Percentiles rank a stretch among this genome's conserved stretches.
phyloP scores from a whole-genome alignment of 2,329 filamentous ascomycete genomes.

The Mollisia scopiformis region DNA sequence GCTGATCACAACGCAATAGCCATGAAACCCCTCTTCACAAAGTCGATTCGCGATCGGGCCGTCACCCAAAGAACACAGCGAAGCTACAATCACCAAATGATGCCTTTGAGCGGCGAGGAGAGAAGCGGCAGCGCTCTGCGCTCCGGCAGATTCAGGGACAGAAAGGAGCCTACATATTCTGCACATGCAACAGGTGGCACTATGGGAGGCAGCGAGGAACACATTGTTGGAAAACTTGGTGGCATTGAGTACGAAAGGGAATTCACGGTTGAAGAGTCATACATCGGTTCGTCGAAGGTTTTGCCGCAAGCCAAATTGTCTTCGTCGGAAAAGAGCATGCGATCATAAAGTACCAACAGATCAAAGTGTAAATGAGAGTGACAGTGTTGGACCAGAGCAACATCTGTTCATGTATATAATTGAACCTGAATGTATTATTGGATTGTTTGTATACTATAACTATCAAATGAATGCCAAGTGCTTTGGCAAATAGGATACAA shows the following conservation, averaged over 20 bases:
- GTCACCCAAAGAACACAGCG: neutral
- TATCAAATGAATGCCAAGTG: neutral
- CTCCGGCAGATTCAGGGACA: constrained; percentile 1
- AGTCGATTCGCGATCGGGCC: constrained; percentile 10
- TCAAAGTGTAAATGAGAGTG: neutral
- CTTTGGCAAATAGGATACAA: neutral
- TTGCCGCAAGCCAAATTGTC: neutral
- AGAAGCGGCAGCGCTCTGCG: neutral
- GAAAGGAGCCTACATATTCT: constrained; percentile 2
- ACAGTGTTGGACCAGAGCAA: neutral
- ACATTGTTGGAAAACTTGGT: constrained; percentile 6
- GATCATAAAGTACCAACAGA: neutral
- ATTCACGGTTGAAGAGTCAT: constrained; percentile 16
- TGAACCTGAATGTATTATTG: neutral
- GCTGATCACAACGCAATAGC: constrained; percentile 1
- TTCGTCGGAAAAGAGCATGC: too few relatives aligned
- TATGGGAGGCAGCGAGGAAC: constrained; percentile 14
- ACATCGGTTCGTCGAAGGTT: constrained; percentile 1
- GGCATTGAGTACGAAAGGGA: constrained; percentile 18
- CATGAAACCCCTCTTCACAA: constrained; percentile 21
- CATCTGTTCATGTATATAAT: constrained; percentile 1
- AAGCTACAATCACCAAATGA: constrained; percentile 13
- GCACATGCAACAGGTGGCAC: constrained; percentile 2
- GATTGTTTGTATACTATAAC: neutral
- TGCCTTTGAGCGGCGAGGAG: constrained; percentile 10